Base-by-base conservation (phyloP, 2,329 filamentous ascomycete species). In the Aspergillus sp. region DNA sequence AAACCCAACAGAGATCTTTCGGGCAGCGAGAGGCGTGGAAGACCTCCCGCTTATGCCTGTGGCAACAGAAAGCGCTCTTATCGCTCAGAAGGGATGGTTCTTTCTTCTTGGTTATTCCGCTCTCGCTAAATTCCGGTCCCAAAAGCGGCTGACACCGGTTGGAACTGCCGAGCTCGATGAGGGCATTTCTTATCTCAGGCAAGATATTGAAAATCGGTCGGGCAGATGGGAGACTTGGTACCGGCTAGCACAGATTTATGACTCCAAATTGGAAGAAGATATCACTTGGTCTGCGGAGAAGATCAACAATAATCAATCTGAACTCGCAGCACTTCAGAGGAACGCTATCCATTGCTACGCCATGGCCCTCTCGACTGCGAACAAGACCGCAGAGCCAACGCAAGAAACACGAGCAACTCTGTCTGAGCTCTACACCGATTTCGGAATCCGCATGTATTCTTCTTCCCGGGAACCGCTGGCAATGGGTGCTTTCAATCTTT, bases 141-240 rank as follows among this genome's bases (percentile, higher is more conserved):
- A 90, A 75, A 87, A 91, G 58, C 80, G 88, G 19, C 78, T 88
- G 57, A 87, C 80, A 2, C 85, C 86, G 1, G 84, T 84, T 3
- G 84, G 88, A 9, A 91, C 86, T 0, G 87, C 91, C 55, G 89
- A 94, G 59, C 73, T 95, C 43, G 85, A 90, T 44, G 84, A 88
- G 44, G 88, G 87, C 3, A 82, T 86, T 41, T 84, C 81, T 0
- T 93, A 88, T 61, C 79, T 94, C 57, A 77, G 85, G 34, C 80
- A 90, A 53, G 88, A 94, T 61, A 68, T 95, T 1, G 88, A 94
- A 55, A 88, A 88, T 62, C 88, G 84, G 1, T 80, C 82, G 2
- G 83, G 88, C 36, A 81, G 83, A 47, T 95, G 89, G 89, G 86
- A 94, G 63, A 85, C 86, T 0, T 95, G 89, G 89, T 93, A 91